phyloP scores from a whole-genome alignment of 2,329 filamentous ascomycete species.

The Cephalotrichum gorgonifer region DNA sequence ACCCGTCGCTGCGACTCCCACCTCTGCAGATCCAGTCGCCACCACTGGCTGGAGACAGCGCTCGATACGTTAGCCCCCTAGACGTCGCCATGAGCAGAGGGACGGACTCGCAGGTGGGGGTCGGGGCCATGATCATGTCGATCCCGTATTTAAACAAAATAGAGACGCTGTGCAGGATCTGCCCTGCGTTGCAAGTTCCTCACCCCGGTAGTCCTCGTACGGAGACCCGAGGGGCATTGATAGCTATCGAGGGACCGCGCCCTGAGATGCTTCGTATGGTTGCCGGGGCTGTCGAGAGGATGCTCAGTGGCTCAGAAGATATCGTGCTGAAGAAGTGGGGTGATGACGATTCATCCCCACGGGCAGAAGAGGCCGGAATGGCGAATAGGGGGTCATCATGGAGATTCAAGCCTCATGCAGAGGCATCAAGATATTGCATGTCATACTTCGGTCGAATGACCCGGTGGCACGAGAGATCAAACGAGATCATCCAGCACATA shows the following conservation, averaged over 20 bases:
- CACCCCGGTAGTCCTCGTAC: constrained; percentile 18
- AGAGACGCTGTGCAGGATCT: constrained; percentile 64
- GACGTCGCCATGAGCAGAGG: not conserved
- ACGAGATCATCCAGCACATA: constrained; percentile 52
- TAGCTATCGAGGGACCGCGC: constrained; percentile 72
- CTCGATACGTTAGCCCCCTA: constrained; percentile 3
- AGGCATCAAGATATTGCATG: constrained; percentile 6
- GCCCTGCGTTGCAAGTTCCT: constrained; percentile 48
- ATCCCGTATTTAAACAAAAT: constrained; percentile 70
- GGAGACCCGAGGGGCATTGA: constrained; percentile 60
- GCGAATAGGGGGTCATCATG: not conserved
- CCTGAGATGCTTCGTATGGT: constrained; percentile 38
- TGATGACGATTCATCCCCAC: constrained; percentile 15
- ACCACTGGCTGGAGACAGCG: constrained; percentile 1
- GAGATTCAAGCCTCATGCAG: constrained; percentile 4
- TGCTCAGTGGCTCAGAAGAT: constrained; percentile 38
- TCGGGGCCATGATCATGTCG: constrained; percentile 64
- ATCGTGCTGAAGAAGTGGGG: constrained; percentile 32
- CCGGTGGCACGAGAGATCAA: constrained; percentile 66
- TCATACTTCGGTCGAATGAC: constrained; percentile 59
- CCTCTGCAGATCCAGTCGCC: constrained; percentile 35
- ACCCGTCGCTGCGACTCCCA: constrained; percentile 42
- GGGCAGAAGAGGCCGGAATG: not conserved
- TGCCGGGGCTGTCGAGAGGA: constrained; percentile 54
- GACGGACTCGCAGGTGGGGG: not conserved